These are phyloP conservation scores for Nakaseomyces kungkrabaensis DNA, from an alignment of 1,139 yeast genomes.

Conservation along the genomic window DNA sequence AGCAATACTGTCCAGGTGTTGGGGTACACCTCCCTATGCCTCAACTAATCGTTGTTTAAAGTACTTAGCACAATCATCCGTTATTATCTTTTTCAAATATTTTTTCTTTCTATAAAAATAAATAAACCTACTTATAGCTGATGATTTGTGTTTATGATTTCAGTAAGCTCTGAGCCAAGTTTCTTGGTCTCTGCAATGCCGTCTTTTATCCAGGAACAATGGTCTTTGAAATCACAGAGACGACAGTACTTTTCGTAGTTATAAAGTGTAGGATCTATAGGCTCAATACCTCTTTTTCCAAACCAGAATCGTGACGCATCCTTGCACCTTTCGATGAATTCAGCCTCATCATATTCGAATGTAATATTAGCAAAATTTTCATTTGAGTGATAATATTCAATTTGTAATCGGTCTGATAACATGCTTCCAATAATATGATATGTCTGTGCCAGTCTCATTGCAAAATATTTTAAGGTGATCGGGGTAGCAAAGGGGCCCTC, in stretches of 20 bases:
- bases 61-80: too few relatives aligned
- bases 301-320: conserved; percentile 43
- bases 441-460: conserved; percentile 45
- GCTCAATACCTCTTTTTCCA: conserved; percentile 40
- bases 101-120: too few relatives aligned
- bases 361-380: conserved; percentile 33
- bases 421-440: conserved; percentile 33
- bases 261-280: conserved; percentile 29
- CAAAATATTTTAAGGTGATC: conserved; percentile 47
- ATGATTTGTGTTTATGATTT: background rate
- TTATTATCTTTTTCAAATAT: too few relatives aligned
- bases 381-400: conserved; percentile 45
- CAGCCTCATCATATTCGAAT: conserved; percentile 32
- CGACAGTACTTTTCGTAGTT: conserved; percentile 36
- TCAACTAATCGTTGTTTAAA: too few relatives aligned
- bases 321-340: conserved; percentile 27
- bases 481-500: conserved; percentile 24
- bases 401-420: conserved; percentile 32
- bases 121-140: too few relatives aligned
- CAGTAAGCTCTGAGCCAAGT: background rate
- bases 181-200: conserved; percentile 5
- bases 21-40: too few relatives aligned
- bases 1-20: too few relatives aligned
- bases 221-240: conserved; percentile 41
- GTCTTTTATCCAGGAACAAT: conserved; percentile 29